These are phyloP conservation scores for Pythium biforme DNA, from an alignment of 352 stramenopile genomes.

Conservation along the genomic window DNA sequence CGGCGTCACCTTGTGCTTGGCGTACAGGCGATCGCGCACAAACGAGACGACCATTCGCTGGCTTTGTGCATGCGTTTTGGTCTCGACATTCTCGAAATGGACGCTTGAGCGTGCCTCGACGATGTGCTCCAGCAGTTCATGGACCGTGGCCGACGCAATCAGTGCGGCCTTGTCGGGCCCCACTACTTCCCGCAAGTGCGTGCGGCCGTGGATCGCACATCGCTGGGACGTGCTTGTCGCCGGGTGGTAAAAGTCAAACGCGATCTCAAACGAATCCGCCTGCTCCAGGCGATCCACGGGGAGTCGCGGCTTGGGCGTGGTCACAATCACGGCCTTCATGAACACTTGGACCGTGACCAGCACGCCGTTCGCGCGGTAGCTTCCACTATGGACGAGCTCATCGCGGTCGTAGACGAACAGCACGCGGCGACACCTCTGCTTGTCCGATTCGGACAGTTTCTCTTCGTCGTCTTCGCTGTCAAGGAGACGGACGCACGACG, in stretches of 20 bases:
- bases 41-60: constrained; percentile 40
- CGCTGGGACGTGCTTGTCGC: constrained; percentile 32
- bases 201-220: constrained; percentile 35
- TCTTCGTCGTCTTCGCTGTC: constrained; percentile 31
- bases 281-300: constrained; percentile 50
- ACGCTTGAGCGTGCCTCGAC: constrained; percentile 42
- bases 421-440: background rate
- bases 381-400: constrained; percentile 57
- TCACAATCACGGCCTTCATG: constrained; percentile 48
- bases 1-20: constrained; percentile 67
- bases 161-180: constrained; percentile 46
- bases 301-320: constrained; percentile 27
- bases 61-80: constrained; percentile 1
- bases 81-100: constrained; percentile 23
- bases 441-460: constrained; percentile 14
- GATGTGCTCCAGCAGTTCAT: constrained; percentile 56
- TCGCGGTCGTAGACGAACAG: constrained; percentile 47
- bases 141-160: constrained; percentile 38
- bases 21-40: constrained; percentile 54
- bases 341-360: constrained; percentile 51
- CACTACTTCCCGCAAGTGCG: constrained; percentile 60
- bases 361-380: constrained; percentile 56
- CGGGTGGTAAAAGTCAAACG: constrained; percentile 62
- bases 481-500: constrained; percentile 49
- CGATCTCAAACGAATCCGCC: constrained; percentile 52